Evolutionary conservation across 73 alveolate species (phyloP), one percentile per base, ranked within the genome.

Genomic region (Blepharisma stoltei): DNA sequence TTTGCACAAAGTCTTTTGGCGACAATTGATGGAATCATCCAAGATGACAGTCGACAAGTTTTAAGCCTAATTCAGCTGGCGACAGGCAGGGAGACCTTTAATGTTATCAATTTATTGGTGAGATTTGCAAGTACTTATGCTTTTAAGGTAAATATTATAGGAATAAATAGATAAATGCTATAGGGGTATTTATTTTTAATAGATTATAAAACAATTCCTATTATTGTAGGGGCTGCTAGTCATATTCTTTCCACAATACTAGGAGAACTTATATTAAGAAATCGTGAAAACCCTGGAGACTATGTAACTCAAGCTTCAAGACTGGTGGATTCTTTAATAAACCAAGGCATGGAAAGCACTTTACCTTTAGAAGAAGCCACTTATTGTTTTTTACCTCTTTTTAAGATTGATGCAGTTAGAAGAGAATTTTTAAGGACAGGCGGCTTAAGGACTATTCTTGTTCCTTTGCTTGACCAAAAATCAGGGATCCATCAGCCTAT

Each of bases 401-500:
- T 60, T 25, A 60, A 60, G 23, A 25, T 60, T 47, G 45, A 25
- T 5, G 46, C 14, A 14, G 23, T 60, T 2, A 14, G 73, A 25
- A 60, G 73, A n/a, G 14, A 14, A 8, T 60, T 60, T 25, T 60
- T 60, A 25, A 60, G 46, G 18, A 60, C 73, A 14, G 73, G 73
- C 14, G 73, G 73, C 3, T 5, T 60, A 25, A 60, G 73, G 5
- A 8, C 23, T 14, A 25, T 60, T 25, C 14, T 60, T 9, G 23
- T 18, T 0, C 73, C 73, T 14, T 14, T 60, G 2, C 23, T 60
- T 20, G 45, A n/a, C 14, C 14, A 11, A 8, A 60, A 60, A 25
- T 60, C 73, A 20, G 73, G 73, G 4, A 18, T 25, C 14, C 46
- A 14, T 5, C 73, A 60, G 23, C 46, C 73, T 9, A 25, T 60